Base-by-base conservation (phyloP, 495 filamentous ascomycete genomes). In the Cercophora sp. region DNA sequence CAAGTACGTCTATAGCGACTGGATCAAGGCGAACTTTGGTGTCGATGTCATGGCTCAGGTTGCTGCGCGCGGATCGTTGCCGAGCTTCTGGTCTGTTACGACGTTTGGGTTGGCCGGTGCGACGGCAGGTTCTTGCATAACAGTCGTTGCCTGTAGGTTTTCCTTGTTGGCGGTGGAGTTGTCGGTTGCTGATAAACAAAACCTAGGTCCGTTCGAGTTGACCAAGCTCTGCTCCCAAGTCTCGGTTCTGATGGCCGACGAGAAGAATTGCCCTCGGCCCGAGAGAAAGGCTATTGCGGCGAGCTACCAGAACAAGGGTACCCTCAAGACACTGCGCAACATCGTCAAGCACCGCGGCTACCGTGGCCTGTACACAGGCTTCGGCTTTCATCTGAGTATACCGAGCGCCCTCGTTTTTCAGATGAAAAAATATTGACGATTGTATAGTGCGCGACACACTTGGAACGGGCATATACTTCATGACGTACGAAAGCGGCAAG, bases 151-250 rank as follows among this genome's bases (percentile, higher is more conserved):
- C 48, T 96, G 91, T 94, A 70, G 77, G 89, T 66, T 26, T 48
- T 25, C 11, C 36, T 24, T 16, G 34, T 15, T 22, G 36, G 31
- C 34, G 18, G 26, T n/a, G 3, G 4, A 34, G n/a, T 11, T 22
- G 36, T 23, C 13, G 16, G 10, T 27, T 1, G 26, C 32, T 41
- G 29, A 10, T 8, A n/a, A 8, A 23, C n/a, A 22, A 36, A 35
- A 18, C 11, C 11, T 55, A 94, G 89, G 89, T 64, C 91, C 91
- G 22, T 96, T 96, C 64, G 91, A 96, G 70, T 75, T 96, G 55
- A 93, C 91, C 23, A 96, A 96, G 71, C 62, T 96, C 46, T 92
- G 87, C 49, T 89, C 91, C 11, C 91, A 96, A 66, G 74, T 93
- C 9, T 91, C 91, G 0, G 84, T 93, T n/a, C 70, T 96, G 54